phyloP scores from a whole-genome alignment of 331 rosid species.

The Arachis monticola region DNA sequence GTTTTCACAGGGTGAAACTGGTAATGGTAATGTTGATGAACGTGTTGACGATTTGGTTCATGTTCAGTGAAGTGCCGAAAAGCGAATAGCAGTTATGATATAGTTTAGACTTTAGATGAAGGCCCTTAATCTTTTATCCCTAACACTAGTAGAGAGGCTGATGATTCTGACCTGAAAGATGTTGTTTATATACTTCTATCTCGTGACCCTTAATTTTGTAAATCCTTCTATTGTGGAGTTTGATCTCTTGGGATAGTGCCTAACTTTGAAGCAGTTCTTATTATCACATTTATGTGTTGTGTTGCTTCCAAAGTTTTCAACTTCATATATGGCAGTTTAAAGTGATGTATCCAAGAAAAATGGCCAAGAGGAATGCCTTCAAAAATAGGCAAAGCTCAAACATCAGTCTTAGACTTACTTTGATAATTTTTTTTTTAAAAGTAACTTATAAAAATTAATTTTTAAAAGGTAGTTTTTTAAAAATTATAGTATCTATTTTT shows the following conservation, averaged over 20 bases:
- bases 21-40: conserved; percentile 25
- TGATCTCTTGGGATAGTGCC: conserved; percentile 8
- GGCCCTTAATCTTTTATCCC: conserved; percentile 6
- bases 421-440: no score
- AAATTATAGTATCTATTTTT: no score
- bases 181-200: background rate
- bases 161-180: conserved; percentile 6
- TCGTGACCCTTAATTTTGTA: conserved; percentile 34
- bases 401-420: background rate
- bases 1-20: conserved; percentile 49
- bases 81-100: background rate
- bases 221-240: conserved; percentile 12
- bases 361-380: background rate
- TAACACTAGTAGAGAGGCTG: conserved; percentile 8
- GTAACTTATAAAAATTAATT: no score
- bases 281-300: background rate
- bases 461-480: no score
- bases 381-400: background rate
- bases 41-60: conserved; percentile 14
- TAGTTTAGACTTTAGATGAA: conserved; percentile 17
- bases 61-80: conserved; percentile 12
- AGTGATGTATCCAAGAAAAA: background rate
- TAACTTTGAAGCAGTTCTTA: conserved; percentile 26
- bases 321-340: background rate
- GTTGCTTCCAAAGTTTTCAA: background rate